phyloP scores from a whole-genome alignment of 306 rosid genomes.

The Adenanthera pavonina region DNA sequence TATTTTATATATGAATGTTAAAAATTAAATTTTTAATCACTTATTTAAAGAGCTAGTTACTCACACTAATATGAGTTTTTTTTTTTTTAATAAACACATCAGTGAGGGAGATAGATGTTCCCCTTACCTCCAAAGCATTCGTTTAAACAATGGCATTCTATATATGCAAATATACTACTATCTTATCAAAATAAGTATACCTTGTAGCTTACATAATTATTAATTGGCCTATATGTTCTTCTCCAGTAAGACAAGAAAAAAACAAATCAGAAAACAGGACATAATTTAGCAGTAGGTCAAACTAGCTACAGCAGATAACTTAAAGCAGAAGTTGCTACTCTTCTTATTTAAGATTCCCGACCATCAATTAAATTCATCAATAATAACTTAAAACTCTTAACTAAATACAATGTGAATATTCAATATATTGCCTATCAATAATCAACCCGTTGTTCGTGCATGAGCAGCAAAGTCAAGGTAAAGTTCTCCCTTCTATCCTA shows the following conservation, averaged over 20 bases:
- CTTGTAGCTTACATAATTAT: no score
- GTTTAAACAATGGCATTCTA: background rate
- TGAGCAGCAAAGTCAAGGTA: background rate
- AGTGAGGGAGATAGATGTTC: background rate
- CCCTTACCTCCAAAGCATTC: slow-evolving; percentile 13
- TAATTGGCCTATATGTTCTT: background rate
- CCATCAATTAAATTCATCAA: background rate
- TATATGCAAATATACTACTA: no score
- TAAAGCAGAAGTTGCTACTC: background rate
- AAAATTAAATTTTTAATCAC: no score
- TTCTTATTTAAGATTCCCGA: background rate
- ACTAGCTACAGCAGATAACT: slow-evolving; percentile 12
- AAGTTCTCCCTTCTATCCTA: no score
- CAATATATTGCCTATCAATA: no score
- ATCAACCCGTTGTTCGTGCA: no score
- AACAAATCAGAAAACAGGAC: background rate
- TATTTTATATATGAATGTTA: no score
- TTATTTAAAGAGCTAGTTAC: no score
- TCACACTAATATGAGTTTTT: no score
- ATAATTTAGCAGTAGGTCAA: background rate
- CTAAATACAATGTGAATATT: background rate
- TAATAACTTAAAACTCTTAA: background rate
- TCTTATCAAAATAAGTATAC: no score
- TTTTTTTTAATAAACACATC: no score
- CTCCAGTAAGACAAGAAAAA: background rate